Evolutionary conservation across 495 filamentous ascomycete species (phyloP).

Genomic region (Xylona heveae): DNA sequence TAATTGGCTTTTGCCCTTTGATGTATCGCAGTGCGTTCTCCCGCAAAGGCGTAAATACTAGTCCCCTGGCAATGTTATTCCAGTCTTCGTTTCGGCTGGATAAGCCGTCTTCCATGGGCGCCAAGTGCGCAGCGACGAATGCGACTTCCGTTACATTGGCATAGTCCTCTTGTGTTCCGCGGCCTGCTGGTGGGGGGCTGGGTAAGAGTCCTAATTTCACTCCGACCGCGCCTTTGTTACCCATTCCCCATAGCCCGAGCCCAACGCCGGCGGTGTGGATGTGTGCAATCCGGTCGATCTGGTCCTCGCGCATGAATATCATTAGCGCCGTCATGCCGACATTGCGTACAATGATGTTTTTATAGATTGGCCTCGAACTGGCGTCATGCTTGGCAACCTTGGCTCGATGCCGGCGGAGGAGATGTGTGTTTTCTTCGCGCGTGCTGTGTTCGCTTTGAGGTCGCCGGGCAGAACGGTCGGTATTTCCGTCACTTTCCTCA

Average conservation of each 20-base stretch:
- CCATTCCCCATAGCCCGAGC: constrained; percentile 67
- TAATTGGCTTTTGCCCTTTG: constrained; percentile 13
- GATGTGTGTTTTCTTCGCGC: too few relatives aligned
- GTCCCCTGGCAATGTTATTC: constrained; percentile 51
- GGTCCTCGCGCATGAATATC: constrained; percentile 44
- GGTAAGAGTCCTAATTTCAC: constrained; percentile 36
- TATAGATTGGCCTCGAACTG: too few relatives aligned
- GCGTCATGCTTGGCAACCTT: too few relatives aligned
- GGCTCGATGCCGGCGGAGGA: too few relatives aligned
- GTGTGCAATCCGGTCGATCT: constrained; percentile 29
- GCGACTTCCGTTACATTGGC: constrained; percentile 39
- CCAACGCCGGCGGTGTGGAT: constrained; percentile 56
- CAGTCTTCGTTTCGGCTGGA: constrained; percentile 64
- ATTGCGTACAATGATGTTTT: constrained; percentile 36
- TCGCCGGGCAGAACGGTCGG: constrained; percentile 24
- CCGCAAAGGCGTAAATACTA: constrained; percentile 61
- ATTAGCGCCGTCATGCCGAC: constrained; percentile 79
- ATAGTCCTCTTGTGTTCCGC: constrained; percentile 7
- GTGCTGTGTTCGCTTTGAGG: constrained; percentile 10
- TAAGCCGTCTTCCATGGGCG: constrained; percentile 57
- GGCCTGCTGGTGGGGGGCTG: constrained; percentile 9
- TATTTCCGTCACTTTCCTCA: constrained; percentile 7
- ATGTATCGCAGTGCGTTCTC: too few relatives aligned
- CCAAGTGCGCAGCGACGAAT: constrained; percentile 75
- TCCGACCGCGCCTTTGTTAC: constrained; percentile 85